Conservation (phyloP, 129 eudicot species). For the Saposhnikovia divaricata region DNA sequence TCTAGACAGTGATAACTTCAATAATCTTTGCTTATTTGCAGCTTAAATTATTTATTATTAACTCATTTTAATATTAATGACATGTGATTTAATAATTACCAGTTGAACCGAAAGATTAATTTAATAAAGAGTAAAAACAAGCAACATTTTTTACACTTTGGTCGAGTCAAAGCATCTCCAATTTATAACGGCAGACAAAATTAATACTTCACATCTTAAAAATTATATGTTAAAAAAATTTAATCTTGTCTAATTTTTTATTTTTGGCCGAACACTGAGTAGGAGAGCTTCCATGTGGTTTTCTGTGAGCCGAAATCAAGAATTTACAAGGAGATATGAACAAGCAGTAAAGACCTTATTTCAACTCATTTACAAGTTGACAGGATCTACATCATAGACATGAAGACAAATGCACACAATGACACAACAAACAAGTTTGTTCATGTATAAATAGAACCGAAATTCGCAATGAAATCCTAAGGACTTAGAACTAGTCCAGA, state of each 20-base stretch:
- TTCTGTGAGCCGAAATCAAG: constrained; percentile 16
- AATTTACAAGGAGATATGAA: constrained; percentile 33
- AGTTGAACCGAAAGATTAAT: background rate
- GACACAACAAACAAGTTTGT: background rate
- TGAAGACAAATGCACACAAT: background rate
- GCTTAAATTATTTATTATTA: constrained; percentile 15
- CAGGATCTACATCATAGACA: constrained; percentile 5
- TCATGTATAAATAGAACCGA: background rate
- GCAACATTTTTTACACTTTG: constrained; percentile 21
- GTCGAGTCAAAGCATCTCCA: constrained; percentile 37
- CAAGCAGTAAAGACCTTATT: constrained; percentile 38
- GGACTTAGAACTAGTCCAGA: constrained; percentile 6
- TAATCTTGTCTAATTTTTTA: constrained; percentile 11
- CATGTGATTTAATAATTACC: background rate
- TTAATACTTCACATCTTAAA: constrained; percentile 7
- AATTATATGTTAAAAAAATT: too few species aligned
- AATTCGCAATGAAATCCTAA: background rate
- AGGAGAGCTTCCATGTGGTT: constrained; percentile 41
- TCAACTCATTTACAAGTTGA: constrained; percentile 25
- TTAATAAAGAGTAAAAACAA: background rate
- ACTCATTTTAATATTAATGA: constrained; percentile 3
- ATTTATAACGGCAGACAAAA: constrained; percentile 10
- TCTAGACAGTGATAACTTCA: constrained; percentile 36
- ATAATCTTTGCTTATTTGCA: constrained; percentile 31
- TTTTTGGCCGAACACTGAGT: constrained; percentile 12